A percentile compares a stretch with the other conserved stretches of the same genome.
These are phyloP conservation scores for Venturia oleaginea DNA, from an alignment of 2,329 filamentous ascomycete species.

Conservation along the genomic window DNA sequence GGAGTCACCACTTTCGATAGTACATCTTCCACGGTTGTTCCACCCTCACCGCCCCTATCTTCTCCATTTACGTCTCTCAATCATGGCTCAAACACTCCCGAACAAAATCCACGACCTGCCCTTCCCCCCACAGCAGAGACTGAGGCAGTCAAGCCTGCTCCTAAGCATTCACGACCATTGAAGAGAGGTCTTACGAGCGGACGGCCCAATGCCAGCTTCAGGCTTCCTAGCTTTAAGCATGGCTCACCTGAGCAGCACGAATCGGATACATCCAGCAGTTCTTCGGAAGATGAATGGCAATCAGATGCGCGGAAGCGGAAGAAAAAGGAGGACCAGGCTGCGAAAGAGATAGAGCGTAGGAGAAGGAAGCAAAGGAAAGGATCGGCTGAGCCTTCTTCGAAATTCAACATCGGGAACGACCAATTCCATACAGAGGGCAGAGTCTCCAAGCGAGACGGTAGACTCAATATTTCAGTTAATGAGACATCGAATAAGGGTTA, in stretches of 20 bases:
- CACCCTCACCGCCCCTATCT: neutral
- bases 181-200: neutral
- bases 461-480: conserved; percentile 62
- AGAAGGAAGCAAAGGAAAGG: neutral
- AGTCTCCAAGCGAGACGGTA: conserved; percentile 58
- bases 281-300: conserved; percentile 5
- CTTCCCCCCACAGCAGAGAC: neutral
- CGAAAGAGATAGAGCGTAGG: conserved; percentile 7
- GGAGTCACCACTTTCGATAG: neutral
- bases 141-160: neutral
- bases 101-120: neutral
- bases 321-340: conserved; percentile 9
- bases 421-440: conserved; percentile 56
- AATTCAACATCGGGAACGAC: conserved; percentile 54
- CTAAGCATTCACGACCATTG: neutral
- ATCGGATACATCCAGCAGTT: conserved; percentile 2
- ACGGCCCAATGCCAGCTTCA: neutral
- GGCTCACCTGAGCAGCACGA: neutral
- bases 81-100: neutral
- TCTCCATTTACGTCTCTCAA: neutral
- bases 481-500: conserved; percentile 63
- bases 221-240: neutral
- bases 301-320: conserved; percentile 5
- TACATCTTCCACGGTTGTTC: neutral
- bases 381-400: conserved; percentile 32